Evolutionary conservation across 768 basidiomycete species (phyloP).

Genomic region (Tulasnella sp.): DNA sequence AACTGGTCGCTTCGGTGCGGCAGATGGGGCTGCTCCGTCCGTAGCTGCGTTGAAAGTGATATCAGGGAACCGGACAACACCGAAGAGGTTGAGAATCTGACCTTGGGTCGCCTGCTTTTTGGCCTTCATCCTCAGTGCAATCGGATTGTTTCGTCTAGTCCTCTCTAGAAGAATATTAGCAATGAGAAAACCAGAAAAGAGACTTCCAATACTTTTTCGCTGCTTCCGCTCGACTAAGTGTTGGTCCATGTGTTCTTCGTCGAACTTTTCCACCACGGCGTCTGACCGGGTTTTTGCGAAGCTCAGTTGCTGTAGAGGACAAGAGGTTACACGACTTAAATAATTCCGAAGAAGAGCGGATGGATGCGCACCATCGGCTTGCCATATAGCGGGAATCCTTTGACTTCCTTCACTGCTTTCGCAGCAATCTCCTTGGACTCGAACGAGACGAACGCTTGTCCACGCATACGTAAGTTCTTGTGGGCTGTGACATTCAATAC

Average conservation of each 20-base stretch:
- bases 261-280: conserved; percentile 72
- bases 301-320: conserved; percentile 69
- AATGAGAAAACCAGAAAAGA: background rate
- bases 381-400: conserved; percentile 88
- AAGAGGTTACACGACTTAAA: background rate
- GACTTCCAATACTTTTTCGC: conserved; percentile 64
- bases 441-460: conserved; percentile 97
- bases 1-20: conserved; percentile 66
- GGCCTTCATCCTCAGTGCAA: conserved; percentile 75
- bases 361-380: conserved; percentile 75
- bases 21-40: conserved; percentile 53
- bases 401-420: conserved; percentile 87
- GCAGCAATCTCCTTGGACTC: conserved; percentile 69
- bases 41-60: background rate
- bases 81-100: conserved; percentile 32
- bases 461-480: conserved; percentile 90
- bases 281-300: conserved; percentile 87
- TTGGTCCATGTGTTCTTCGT: conserved; percentile 56
- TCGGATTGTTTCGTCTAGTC: conserved; percentile 81
- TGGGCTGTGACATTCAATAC: conserved; percentile 96
- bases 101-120: conserved; percentile 77
- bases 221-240: conserved; percentile 69
- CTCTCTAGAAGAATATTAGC: conserved; percentile 44
- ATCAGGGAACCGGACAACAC: conserved; percentile 18
- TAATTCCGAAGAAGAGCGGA: background rate